Conservation (phyloP, 2,329 filamentous ascomycete species). For the Pestalotiopsis sp. region DNA sequence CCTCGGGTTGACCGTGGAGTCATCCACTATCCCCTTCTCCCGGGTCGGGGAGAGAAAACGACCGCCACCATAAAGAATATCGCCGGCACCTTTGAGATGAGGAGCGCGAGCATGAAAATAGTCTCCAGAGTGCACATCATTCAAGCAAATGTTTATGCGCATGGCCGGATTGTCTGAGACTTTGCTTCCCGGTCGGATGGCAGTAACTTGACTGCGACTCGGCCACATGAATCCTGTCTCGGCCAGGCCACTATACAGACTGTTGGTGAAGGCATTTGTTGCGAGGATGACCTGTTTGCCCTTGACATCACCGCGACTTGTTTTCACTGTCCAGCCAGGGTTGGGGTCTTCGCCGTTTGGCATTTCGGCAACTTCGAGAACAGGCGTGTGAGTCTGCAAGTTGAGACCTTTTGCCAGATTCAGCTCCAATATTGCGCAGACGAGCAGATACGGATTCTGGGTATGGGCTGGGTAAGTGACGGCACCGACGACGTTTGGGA, state of each 20-base stretch:
- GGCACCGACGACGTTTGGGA: slow-evolving; percentile 23
- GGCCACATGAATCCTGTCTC: slow-evolving; percentile 44
- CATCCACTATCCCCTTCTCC: slow-evolving; percentile 14
- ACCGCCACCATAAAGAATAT: slow-evolving; percentile 31
- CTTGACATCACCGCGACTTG: slow-evolving; percentile 40
- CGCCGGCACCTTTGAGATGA: slow-evolving; percentile 26
- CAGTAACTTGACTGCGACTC: slow-evolving; percentile 48
- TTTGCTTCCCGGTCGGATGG: slow-evolving; percentile 34
- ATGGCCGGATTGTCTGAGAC: slow-evolving; percentile 26
- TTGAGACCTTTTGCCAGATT: slow-evolving; percentile 13
- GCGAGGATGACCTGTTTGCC: slow-evolving; percentile 47
- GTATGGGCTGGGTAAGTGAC: slow-evolving; percentile 23
- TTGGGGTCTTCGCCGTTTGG: slow-evolving; percentile 12
- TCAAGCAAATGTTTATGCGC: slow-evolving; percentile 21
- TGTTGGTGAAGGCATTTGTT: slow-evolving; percentile 52
- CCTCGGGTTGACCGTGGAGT: slow-evolving; percentile 12
- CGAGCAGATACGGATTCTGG: slow-evolving; percentile 19
- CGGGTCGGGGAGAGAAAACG: slow-evolving; percentile 27
- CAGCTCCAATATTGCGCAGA: slow-evolving; percentile 14
- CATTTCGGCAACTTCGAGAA: slow-evolving; percentile 21
- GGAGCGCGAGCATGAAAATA: slow-evolving; percentile 36
- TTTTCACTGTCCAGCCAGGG: slow-evolving; percentile 39
- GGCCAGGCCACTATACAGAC: slow-evolving; percentile 40
- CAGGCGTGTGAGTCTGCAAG: slow-evolving; percentile 50
- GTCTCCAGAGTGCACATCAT: slow-evolving; percentile 35